These are phyloP conservation scores for Phaseolus lunatus DNA, from an alignment of 306 rosid genomes.

Conservation along the genomic window DNA sequence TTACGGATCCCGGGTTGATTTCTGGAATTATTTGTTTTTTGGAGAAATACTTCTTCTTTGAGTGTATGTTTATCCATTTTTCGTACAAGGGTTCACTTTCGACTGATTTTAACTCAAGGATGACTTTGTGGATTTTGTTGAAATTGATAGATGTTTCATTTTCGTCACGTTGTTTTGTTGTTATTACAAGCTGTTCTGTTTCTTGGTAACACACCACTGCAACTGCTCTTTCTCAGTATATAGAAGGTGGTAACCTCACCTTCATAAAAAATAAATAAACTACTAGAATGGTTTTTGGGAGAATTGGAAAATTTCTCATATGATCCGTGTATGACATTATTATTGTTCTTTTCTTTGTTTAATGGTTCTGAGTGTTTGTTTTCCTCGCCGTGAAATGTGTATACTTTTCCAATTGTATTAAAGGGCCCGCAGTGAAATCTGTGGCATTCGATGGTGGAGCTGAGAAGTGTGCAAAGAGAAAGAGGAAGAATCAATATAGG, in stretches of 20 bases:
- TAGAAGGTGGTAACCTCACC: not conserved
- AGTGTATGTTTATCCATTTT: constrained; percentile 3
- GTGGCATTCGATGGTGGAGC: constrained; percentile 56
- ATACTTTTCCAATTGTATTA: constrained; percentile 22
- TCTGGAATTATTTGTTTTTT: not conserved
- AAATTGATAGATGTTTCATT: not conserved
- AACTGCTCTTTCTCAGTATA: not conserved
- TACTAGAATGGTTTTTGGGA: not conserved
- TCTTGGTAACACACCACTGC: constrained; percentile 10
- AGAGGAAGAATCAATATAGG: constrained; percentile 81
- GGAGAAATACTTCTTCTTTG: not conserved
- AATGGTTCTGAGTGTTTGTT: not conserved
- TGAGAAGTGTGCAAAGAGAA: constrained; percentile 70
- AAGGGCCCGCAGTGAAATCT: constrained; percentile 61
- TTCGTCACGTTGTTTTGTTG: not conserved
- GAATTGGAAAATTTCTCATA: not conserved
- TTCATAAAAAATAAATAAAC: not conserved
- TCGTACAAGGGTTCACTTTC: not conserved
- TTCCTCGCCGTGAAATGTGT: not conserved
- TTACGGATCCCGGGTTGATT: not conserved
- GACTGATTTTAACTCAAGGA: not conserved
- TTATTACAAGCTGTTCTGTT: constrained; percentile 18
- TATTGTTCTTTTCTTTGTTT: not conserved
- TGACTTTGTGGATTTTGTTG: constrained; percentile 22
- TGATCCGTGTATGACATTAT: constrained; percentile 4